A percentile compares a stretch with the other conserved stretches of the same genome.
Conservation (phyloP, 176 grass and related monocot species). For the Triticum urartu region DNA sequence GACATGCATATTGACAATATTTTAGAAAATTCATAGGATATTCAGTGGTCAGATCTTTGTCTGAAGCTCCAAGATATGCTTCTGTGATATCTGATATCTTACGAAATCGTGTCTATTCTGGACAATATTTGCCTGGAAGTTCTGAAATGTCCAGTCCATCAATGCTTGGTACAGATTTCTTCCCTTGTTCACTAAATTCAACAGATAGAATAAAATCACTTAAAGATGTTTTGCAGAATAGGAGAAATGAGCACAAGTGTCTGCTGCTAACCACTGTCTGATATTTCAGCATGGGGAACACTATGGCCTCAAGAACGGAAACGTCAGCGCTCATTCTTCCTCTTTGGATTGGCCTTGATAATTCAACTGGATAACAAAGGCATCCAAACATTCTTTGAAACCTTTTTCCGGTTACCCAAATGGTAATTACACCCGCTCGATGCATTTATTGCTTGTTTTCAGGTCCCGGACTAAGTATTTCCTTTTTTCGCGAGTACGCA, state of each 20-base stretch:
- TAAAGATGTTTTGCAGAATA: background rate
- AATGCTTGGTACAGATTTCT: constrained; percentile 66
- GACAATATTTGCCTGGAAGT: constrained; percentile 56
- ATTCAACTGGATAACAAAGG: constrained; percentile 87
- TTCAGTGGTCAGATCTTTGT: constrained; percentile 95
- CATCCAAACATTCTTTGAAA: constrained; percentile 86
- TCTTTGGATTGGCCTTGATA: constrained; percentile 89
- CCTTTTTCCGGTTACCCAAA: constrained; percentile 83
- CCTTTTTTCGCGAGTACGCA: too few species aligned
- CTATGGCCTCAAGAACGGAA: constrained; percentile 96
- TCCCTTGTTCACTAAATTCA: background rate
- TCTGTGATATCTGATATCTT: constrained; percentile 84
- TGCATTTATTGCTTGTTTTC: background rate
- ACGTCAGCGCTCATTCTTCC: constrained; percentile 91
- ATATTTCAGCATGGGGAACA: constrained; percentile 80
- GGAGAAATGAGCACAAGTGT: background rate
- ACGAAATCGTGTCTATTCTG: constrained; percentile 43
- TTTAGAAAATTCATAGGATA: constrained; percentile 67
- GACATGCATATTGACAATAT: background rate
- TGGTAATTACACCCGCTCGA: constrained; percentile 43
- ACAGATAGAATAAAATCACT: background rate
- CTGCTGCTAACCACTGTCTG: constrained; percentile 6
- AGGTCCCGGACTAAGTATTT: background rate
- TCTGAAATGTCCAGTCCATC: constrained; percentile 59
- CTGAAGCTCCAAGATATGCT: constrained; percentile 94